Conservation (phyloP, 495 filamentous ascomycete species). For the Neurospora africana region DNA sequence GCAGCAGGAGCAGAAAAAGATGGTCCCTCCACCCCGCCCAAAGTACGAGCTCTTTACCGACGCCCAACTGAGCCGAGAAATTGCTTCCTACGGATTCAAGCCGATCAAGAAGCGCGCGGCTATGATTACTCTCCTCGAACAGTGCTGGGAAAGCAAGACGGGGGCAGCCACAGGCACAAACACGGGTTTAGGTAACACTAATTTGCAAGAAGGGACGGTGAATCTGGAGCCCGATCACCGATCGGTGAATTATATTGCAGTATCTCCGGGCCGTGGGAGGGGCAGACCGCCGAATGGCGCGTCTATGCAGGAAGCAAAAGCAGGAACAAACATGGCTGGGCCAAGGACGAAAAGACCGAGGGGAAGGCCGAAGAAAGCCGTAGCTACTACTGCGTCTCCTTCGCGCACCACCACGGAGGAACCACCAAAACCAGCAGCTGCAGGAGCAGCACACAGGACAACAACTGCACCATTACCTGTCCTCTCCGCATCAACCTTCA, state of each 20-base stretch:
- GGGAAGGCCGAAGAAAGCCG: conserved; percentile 15
- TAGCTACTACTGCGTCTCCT: background rate
- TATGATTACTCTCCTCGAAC: conserved; percentile 62
- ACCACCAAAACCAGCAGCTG: background rate
- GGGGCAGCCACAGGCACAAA: background rate
- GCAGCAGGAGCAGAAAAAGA: conserved; percentile 11
- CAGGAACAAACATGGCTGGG: background rate
- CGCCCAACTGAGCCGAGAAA: conserved; percentile 48
- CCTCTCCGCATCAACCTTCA: conserved; percentile 8
- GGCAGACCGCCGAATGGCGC: background rate
- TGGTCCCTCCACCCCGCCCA: conserved; percentile 28
- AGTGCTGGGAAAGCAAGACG: conserved; percentile 55
- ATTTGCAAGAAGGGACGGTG: background rate
- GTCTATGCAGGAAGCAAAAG: background rate
- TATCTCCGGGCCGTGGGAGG: background rate
- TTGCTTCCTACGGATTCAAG: conserved; percentile 65
- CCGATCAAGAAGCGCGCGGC: conserved; percentile 54
- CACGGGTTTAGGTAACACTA: background rate
- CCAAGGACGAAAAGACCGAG: conserved; percentile 2
- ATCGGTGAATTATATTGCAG: background rate
- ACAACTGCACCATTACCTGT: conserved; percentile 8
- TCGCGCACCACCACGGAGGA: background rate
- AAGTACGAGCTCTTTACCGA: conserved; percentile 56
- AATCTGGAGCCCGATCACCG: background rate
- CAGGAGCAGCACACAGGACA: background rate